Evolutionary conservation across 2,329 filamentous ascomycete species (phyloP).

Genomic region (Sclerotinia sclerotiorum): DNA sequence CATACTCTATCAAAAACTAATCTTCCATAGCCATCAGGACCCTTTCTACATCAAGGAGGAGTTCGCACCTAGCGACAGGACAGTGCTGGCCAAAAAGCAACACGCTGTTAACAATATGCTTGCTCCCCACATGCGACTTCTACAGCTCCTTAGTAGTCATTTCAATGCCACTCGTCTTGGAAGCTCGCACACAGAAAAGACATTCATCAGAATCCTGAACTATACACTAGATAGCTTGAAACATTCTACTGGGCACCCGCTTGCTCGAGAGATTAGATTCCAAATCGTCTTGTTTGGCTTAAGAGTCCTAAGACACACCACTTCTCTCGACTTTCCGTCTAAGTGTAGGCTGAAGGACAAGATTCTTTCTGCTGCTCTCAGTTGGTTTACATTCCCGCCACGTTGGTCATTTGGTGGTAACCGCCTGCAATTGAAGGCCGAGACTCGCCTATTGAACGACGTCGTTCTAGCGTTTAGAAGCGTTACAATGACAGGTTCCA

Average conservation of each 20-base stretch:
- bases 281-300: conserved; percentile 82
- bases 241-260: conserved; percentile 71
- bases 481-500: conserved; percentile 58
- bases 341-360: conserved; percentile 87
- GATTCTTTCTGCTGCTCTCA: conserved; percentile 79
- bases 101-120: conserved; percentile 79
- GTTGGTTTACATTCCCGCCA: conserved; percentile 82
- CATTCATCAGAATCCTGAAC: conserved; percentile 79
- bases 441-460: conserved; percentile 78
- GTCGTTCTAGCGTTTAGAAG: conserved; percentile 66
- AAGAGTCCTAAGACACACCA: conserved; percentile 71
- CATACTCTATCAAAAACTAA: conserved; percentile 37
- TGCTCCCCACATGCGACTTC: conserved; percentile 78
- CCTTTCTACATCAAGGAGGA: conserved; percentile 91
- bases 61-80: conserved; percentile 86
- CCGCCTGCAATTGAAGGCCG: conserved; percentile 87
- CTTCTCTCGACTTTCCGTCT: conserved; percentile 59
- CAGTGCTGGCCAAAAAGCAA: conserved; percentile 70
- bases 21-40: conserved; percentile 61
- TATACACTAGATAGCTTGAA: conserved; percentile 75
- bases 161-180: conserved; percentile 91
- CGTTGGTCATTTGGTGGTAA: conserved; percentile 97
- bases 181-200: conserved; percentile 74
- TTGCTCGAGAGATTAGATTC: conserved; percentile 89
- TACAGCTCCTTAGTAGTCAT: conserved; percentile 91